Evolutionary conservation across 441 rosid genomes (phyloP), one percentile per base, ranked within the genome.

Genomic region (Mallotus repandus): DNA sequence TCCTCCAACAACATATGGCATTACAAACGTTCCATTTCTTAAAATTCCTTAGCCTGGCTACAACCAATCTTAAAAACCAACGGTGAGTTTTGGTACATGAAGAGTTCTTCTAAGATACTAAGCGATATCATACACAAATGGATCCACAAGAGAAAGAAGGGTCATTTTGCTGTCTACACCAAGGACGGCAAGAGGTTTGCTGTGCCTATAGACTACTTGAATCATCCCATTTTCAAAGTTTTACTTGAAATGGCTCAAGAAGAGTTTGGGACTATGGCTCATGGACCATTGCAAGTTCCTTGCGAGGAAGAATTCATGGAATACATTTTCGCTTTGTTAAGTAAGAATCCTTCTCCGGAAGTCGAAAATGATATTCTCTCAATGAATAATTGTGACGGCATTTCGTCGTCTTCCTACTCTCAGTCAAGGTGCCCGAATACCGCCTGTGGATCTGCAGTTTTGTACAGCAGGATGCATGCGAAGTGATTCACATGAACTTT

Each of bases 271-370:
- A 72, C 81, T 7, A 73, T 66, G 50, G 62, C 70, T 68, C 67
- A 70, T 50, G 83, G 91, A 53, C 91, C 89, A 9, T 57, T 88
- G 2, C 74, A 76, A 56, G 82, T 88, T 72, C 86, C 91, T 60
- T 88, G 87, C 22, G 82, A 83, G 66, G 79, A 79, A 75, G 80
- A 79, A 35, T 58, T 86, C 56, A 70, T 83, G 87, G 77, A 68
- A 19, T 81, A 78, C 60, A 71, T 84, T 60, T 73, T 83, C 59
- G 66, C 78, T 73, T 69, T 81, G 63, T 74, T 81, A 4, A 83
- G 76, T 50, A 80, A 64, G 59, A 80, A 71, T 62, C 74, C 74
- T 29, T 61, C 58, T 49, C 67, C 52, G 0, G 50, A 61, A 61
- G 21, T 50, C 16, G 52, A 52, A n/a, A 62, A 8, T 50, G 50